Base-by-base conservation (phyloP, 164 flowering plant genomes). In the Cinnamomum micranthum region DNA sequence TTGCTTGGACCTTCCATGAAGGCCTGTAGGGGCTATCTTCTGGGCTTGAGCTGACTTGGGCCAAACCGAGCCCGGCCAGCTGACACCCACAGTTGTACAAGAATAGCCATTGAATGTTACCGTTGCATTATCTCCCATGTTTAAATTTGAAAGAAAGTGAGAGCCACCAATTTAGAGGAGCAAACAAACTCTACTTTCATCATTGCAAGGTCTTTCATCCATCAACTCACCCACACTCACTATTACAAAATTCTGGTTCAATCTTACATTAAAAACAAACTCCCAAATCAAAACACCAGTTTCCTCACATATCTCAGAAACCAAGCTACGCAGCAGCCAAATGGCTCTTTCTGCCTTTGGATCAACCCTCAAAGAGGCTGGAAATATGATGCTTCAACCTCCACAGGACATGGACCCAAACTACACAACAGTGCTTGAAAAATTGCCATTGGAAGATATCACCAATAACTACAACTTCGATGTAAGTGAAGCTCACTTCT, bases 391-490 rank as follows among this genome's bases (percentile, higher is more conserved):
- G 69, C 47, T 15, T 31, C n/a, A 15, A 31, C 47, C 31, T 64
- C 28, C 67, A 23, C 28, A 10, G 47, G 41, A 7, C 5, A 15
- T 17, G 69, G 69, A 66, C 17, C 2, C 47, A 13, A 64, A 64
- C 67, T 20, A 14, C 24, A 22, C 4, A 5, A 19, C 69, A 31
- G 13, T 66, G 20, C 31, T 66, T 4, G 69, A 66, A 14, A 66
- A 14, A 27, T 31, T 41, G 69, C 69, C 69, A 66, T 66, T 66
- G 41, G 41, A 66, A 28, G 69, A 66, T 19, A 66, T 66, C 69
- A 66, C 69, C 47, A 66, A 66, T 66, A 13, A 31, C 69, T 66
- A 25, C 69, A 66, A 12, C 19, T 66, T 28, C 20, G 41, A 66
- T 24, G 69, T 66, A 66, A 66, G 69, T 17, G 17, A 55, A 66